Base-by-base conservation (phyloP, 2,329 filamentous ascomycete genomes). In the Nannizziopsis arthrosporioides region DNA sequence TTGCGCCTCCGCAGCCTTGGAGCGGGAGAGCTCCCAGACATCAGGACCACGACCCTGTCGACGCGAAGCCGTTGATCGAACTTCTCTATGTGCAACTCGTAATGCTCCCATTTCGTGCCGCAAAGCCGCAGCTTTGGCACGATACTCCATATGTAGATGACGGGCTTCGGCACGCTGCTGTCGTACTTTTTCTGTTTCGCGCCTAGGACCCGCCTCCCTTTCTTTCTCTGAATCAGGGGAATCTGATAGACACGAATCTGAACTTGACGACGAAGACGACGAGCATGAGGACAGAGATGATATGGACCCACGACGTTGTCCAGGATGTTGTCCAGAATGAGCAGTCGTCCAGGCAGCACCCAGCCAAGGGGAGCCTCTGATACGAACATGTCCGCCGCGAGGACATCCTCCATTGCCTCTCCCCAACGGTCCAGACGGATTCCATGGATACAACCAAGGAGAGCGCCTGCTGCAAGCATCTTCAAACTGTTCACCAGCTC, bases 1-100 rank as follows among this genome's bases (percentile, higher is more conserved):
- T 2, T 56, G 57, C 14, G 55, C 56, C 22, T 66, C 60, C 1
- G 55, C 55, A 19, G 38, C 61, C 54, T 42, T 15, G 14, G 17
- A 43, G 7, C 39, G 17, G 14, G 17, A 35, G 22, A 19, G 12
- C 18, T 22, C 35, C 12, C 17, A 5, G 15, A 12, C 40, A 15
- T 27, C 30, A n/a, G 35, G 19, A n/a, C 47, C 42, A n/a, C 39
- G 10, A 19, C 42, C 19, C 8, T 17, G 44, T 5, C 18, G 37
- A 12, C 37, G 36, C 6, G 42, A 27, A 32, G 19, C 39, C 8
- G 34, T 39, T 11, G 14, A 44, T n/a, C 45, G 52, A 14, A 53
- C 35, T 5, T 52, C 46, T 36, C 42, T 43, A 27, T 49, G 49
- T 12, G 51, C 45, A 2, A 45, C 45, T 35, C 32, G 51, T 8